Conservation (phyloP, 2,329 filamentous ascomycete genomes). For the Emmonsiellopsis sp. region DNA sequence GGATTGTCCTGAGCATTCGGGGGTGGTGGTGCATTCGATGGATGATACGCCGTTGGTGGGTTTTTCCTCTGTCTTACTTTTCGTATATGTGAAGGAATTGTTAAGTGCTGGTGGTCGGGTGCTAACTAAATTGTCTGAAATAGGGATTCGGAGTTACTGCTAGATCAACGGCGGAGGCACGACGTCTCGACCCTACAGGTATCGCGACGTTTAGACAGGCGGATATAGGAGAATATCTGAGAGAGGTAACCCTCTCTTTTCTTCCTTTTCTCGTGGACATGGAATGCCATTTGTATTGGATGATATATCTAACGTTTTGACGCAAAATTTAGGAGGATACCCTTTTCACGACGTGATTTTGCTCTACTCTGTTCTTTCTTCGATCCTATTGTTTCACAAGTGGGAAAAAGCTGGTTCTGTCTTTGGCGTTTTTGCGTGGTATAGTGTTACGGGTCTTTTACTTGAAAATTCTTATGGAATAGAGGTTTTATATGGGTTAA, state of each 20-base stretch:
- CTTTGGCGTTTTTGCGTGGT: neutral
- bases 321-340: constrained; percentile 43
- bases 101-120: neutral
- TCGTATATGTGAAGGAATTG: neutral
- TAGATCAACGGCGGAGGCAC: constrained; percentile 72
- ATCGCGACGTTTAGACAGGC: constrained; percentile 85
- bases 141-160: constrained; percentile 88
- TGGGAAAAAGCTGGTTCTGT: neutral
- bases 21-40: constrained; percentile 84
- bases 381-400: neutral
- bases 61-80: constrained; percentile 6
- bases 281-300: neutral
- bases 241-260: constrained; percentile 47
- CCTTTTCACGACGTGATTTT: constrained; percentile 44
- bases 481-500: too few relatives aligned
- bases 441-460: neutral
- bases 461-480: too few relatives aligned
- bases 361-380: neutral
- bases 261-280: neutral
- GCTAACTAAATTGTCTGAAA: constrained; percentile 1
- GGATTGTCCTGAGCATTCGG: constrained; percentile 87
- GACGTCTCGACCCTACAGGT: constrained; percentile 79
- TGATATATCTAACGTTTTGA: constrained; percentile 8
- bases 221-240: constrained; percentile 88
- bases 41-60: constrained; percentile 68